Evolutionary conservation across 768 basidiomycete genomes (phyloP).

Genomic region (Suillus subluteus): DNA sequence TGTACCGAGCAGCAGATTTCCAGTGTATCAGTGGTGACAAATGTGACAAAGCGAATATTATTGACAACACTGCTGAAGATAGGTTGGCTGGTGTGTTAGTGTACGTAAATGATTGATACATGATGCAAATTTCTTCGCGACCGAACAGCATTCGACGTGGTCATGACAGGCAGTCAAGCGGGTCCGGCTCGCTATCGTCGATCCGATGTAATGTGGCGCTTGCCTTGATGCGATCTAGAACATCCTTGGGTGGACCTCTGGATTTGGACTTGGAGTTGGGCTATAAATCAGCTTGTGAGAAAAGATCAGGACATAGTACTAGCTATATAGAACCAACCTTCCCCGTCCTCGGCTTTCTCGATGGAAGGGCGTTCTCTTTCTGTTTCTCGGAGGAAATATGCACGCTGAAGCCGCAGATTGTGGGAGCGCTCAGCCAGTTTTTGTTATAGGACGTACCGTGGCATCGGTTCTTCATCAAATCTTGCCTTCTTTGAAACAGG

Average conservation of each 20-base stretch:
- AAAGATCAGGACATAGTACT: background rate
- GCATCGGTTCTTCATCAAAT: constrained; percentile 1
- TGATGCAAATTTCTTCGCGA: background rate
- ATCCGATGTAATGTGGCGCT: constrained; percentile 25
- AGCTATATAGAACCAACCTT: constrained; percentile 4
- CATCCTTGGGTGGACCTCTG: constrained; percentile 43
- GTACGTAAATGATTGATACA: background rate
- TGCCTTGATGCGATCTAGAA: constrained; percentile 42
- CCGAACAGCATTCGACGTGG: background rate
- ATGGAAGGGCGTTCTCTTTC: constrained; percentile 38
- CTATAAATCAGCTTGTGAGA: constrained; percentile 2
- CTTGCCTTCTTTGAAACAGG: constrained; percentile 9
- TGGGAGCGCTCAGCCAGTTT: background rate
- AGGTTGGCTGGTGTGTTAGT: constrained; percentile 5
- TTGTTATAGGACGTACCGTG: background rate
- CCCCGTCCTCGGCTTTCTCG: constrained; percentile 9
- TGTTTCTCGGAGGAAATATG: constrained; percentile 30
- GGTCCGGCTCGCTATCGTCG: constrained; percentile 47
- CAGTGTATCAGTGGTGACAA: background rate
- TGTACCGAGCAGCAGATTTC: too few relatives aligned
- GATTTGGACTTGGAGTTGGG: constrained; percentile 17
- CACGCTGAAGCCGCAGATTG: background rate
- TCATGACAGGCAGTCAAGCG: constrained; percentile 51
- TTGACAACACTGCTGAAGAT: constrained; percentile 1
- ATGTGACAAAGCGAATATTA: constrained; percentile 6